These are phyloP conservation scores for Zizania latifolia DNA, from an alignment of 176 grass and related monocot species.

Conservation along the genomic window DNA sequence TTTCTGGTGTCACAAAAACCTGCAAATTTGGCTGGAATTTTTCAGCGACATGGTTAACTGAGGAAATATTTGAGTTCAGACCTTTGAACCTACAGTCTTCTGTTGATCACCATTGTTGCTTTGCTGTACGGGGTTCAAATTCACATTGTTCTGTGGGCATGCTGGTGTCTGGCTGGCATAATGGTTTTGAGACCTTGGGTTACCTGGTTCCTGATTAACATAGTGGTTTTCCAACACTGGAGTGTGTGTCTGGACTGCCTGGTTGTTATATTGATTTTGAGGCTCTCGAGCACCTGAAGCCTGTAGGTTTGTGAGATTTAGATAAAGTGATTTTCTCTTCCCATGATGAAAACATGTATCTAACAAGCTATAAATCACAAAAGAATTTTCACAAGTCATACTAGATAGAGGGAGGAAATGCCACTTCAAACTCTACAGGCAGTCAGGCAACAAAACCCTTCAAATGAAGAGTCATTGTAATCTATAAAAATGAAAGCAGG, in stretches of 20 bases:
- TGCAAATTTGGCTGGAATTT: slow-evolving; percentile 47
- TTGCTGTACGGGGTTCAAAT: slow-evolving; percentile 26
- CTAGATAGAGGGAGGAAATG: background rate
- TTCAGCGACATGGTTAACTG: slow-evolving; percentile 43
- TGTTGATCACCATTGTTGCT: slow-evolving; percentile 55
- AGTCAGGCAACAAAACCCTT: background rate
- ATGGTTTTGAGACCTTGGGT: slow-evolving; percentile 29
- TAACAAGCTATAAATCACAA: slow-evolving; percentile 14
- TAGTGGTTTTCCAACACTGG: slow-evolving; percentile 40
- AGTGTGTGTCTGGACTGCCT: slow-evolving; percentile 10
- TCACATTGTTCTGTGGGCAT: slow-evolving; percentile 40
- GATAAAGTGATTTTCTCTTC: slow-evolving; percentile 18
- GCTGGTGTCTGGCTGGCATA: slow-evolving; percentile 33
- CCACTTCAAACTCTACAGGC: background rate
- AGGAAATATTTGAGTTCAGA: slow-evolving; percentile 49
- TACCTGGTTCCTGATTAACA: slow-evolving; percentile 20
- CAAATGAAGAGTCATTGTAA: background rate
- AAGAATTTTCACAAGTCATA: background rate
- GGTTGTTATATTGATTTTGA: slow-evolving; percentile 36
- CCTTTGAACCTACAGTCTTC: slow-evolving; percentile 54
- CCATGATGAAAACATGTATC: slow-evolving; percentile 20
- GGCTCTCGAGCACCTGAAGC: slow-evolving; percentile 28
- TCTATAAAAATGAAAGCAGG: background rate
- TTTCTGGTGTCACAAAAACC: slow-evolving; percentile 26
- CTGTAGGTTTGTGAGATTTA: slow-evolving; percentile 29